These are phyloP conservation scores for Coniophora puteana DNA, from an alignment of 1,284 basidiomycete species.

Conservation along the genomic window DNA sequence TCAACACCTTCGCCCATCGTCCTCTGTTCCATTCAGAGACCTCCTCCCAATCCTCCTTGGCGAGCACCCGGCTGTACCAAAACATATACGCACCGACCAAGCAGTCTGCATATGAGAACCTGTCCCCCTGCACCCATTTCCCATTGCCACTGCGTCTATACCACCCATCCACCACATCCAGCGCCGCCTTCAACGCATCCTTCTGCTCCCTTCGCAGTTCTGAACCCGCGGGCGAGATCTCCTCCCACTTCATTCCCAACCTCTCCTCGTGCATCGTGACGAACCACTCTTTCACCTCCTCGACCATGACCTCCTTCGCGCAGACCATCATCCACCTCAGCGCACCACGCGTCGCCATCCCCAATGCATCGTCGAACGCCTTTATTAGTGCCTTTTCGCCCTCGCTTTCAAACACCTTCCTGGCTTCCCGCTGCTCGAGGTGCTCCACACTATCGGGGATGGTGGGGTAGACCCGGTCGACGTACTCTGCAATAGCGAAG, in stretches of 20 bases:
- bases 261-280: conserved; percentile 1
- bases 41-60: conserved; percentile 22
- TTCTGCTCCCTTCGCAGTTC: conserved; percentile 21
- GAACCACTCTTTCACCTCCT: conserved; percentile 16
- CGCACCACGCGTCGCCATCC: background rate
- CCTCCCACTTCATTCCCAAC: conserved; percentile 9
- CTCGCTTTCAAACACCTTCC: no score
- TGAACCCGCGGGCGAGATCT: conserved; percentile 23
- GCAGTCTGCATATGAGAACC: conserved; percentile 28
- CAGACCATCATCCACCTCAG: conserved; percentile 15
- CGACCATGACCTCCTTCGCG: conserved; percentile 13
- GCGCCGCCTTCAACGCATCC: conserved; percentile 11
- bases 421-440: no score
- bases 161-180: conserved; percentile 12
- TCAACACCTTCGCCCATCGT: conserved; percentile 20
- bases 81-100: conserved; percentile 12
- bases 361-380: conserved; percentile 22
- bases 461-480: conserved; percentile 40
- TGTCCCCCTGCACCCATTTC: conserved; percentile 22
- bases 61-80: conserved; percentile 16
- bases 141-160: conserved; percentile 15
- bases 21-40: conserved; percentile 19
- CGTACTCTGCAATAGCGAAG: conserved; percentile 35
- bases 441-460: conserved; percentile 33
- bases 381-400: conserved; percentile 28